Evolutionary conservation across 179 eudicot species (phyloP).

Genomic region (Gypsophila paniculata): DNA sequence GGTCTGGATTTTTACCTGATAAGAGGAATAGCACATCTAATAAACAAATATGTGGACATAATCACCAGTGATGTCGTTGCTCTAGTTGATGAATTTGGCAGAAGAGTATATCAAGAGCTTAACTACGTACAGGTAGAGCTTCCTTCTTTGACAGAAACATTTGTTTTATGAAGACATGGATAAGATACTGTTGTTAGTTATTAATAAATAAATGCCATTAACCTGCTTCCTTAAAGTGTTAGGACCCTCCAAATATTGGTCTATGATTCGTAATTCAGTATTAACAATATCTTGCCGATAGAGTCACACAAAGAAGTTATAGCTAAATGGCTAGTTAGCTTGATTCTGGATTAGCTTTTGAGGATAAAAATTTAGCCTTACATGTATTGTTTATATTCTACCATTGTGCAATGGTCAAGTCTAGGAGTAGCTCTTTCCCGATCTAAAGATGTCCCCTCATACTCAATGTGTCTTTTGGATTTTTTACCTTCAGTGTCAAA

Average conservation of each 20-base stretch:
- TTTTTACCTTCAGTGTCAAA: background rate
- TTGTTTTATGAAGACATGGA: background rate
- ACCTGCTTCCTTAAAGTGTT: background rate
- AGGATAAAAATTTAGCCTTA: background rate
- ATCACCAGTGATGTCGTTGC: conserved; percentile 92
- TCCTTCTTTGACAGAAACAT: background rate
- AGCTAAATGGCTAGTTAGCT: conserved; percentile 6
- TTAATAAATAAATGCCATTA: background rate
- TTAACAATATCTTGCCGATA: conserved; percentile 6
- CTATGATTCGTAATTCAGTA: background rate
- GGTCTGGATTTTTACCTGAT: conserved; percentile 93
- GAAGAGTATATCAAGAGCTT: conserved; percentile 97
- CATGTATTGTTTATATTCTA: background rate
- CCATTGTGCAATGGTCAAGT: background rate
- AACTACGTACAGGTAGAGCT: conserved; percentile 88
- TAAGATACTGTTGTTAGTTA: background rate
- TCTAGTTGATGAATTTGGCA: conserved; percentile 93
- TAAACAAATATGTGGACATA: conserved; percentile 80
- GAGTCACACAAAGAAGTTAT: conserved; percentile 2
- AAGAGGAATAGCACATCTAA: conserved; percentile 77
- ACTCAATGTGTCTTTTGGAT: background rate
- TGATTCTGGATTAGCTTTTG: conserved; percentile 7
- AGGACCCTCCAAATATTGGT: background rate
- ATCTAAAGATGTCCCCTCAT: background rate
- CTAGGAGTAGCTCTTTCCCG: background rate